Evolutionary conservation across 208 protist species (phyloP).

Genomic region (Trypanosoma cruzi): DNA sequence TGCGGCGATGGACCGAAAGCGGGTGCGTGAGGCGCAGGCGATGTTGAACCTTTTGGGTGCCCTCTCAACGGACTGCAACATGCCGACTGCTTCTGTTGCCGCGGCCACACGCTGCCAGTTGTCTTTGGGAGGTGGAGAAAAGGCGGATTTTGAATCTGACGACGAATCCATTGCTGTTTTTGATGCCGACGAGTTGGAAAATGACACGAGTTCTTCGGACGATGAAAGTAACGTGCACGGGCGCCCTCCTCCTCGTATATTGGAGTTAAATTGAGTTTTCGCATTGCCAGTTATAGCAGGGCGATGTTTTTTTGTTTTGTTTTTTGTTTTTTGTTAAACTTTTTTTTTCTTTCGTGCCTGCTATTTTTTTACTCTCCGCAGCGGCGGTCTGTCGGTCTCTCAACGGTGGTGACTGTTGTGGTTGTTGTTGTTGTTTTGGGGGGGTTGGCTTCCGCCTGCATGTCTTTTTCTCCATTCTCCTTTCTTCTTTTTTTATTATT

Average conservation of each 20-base stretch:
- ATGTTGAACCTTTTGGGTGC: slow-evolving; percentile 73
- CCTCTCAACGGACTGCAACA: slow-evolving; percentile 27
- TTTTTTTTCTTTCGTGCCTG: background rate
- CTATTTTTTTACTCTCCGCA: background rate
- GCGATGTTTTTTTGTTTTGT: too few relatives aligned
- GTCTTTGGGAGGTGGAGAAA: background rate
- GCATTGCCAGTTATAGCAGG: background rate
- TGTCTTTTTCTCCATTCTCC: background rate
- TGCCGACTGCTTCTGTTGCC: background rate
- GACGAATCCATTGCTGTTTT: slow-evolving; percentile 62
- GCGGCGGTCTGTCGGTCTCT: too few relatives aligned
- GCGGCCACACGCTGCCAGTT: background rate
- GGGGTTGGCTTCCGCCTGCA: too few relatives aligned
- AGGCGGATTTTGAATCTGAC: slow-evolving; percentile 17
- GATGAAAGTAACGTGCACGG: slow-evolving; percentile 18
- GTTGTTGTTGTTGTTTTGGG: too few relatives aligned
- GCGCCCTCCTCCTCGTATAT: slow-evolving; percentile 30
- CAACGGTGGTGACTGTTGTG: too few relatives aligned
- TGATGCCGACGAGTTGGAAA: slow-evolving; percentile 66
- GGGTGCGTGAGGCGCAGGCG: slow-evolving; percentile 70
- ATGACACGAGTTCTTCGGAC: slow-evolving; percentile 63
- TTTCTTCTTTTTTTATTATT: background rate
- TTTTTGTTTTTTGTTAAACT: too few relatives aligned
- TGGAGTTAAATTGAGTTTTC: slow-evolving; percentile 50
- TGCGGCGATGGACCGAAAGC: slow-evolving; percentile 45